phyloP scores from a whole-genome alignment of 495 filamentous ascomycete genomes.

The Aspergillus avenaceus region DNA sequence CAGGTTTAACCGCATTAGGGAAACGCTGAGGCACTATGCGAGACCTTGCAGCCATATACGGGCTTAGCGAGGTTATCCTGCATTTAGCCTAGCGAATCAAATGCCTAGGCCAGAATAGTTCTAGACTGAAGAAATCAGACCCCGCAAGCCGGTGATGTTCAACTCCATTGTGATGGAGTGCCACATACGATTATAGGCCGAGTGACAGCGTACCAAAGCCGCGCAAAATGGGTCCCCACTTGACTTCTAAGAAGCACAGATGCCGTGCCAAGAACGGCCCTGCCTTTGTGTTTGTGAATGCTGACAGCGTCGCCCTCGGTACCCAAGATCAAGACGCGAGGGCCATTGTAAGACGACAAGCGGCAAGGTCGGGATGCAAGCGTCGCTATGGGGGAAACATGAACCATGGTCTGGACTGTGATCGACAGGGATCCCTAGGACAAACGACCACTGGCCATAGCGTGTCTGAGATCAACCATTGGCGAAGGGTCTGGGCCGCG shows the following conservation, averaged over 20 bases:
- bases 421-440: no score
- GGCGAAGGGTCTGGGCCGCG: neutral
- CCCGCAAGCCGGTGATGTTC: no score
- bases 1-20: neutral
- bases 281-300: slow-evolving; percentile 7
- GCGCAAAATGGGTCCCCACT: slow-evolving; percentile 3
- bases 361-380: slow-evolving; percentile 5
- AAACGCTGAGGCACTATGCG: neutral
- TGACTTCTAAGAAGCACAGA: slow-evolving; percentile 1
- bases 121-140: no score
- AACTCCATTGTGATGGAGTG: no score
- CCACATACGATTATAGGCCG: no score
- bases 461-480: neutral
- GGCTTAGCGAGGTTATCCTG: neutral
- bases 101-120: no score
- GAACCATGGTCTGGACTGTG: no score
- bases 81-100: no score
- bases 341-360: slow-evolving; percentile 2
- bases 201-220: no score
- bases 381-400: neutral
- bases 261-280: slow-evolving; percentile 5
- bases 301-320: neutral
- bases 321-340: neutral
- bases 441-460: neutral
- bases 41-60: neutral